Evolutionary conservation across 345 rosid species (phyloP).

Genomic region (Populus pruinosa): DNA sequence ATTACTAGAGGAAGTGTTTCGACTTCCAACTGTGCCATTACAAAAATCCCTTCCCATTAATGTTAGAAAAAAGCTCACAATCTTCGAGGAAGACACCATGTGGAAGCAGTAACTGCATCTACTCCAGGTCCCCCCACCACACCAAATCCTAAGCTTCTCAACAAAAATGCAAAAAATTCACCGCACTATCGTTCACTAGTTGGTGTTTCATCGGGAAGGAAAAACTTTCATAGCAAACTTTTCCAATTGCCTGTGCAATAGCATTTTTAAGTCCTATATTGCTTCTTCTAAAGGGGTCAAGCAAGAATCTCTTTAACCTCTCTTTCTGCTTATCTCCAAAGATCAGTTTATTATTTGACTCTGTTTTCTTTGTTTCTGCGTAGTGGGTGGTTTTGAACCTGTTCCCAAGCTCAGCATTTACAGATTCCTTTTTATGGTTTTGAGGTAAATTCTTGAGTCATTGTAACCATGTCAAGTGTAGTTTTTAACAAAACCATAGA

Average conservation of each 20-base stretch:
- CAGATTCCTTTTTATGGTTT: neutral
- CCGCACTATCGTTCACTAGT: neutral
- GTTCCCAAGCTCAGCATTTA: neutral
- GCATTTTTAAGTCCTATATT: neutral
- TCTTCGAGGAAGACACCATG: conserved; percentile 18
- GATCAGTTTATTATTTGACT: neutral
- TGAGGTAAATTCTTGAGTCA: neutral
- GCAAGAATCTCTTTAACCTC: neutral
- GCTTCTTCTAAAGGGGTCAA: neutral
- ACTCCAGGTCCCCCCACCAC: conserved; percentile 13
- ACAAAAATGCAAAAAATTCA: neutral
- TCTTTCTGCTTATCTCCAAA: neutral
- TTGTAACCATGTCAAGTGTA: neutral
- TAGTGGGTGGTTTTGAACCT: neutral
- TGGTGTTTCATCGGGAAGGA: neutral
- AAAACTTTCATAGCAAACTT: neutral
- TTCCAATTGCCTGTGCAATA: neutral
- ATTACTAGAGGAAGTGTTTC: neutral
- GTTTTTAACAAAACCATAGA: neutral
- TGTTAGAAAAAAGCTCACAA: neutral
- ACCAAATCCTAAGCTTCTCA: neutral
- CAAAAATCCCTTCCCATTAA: neutral
- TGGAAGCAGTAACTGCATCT: conserved; percentile 20
- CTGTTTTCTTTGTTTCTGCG: conserved; percentile 5
- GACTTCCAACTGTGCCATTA: neutral